Conservation (phyloP, 1,284 basidiomycete genomes). For the Puccinia novopanici region DNA sequence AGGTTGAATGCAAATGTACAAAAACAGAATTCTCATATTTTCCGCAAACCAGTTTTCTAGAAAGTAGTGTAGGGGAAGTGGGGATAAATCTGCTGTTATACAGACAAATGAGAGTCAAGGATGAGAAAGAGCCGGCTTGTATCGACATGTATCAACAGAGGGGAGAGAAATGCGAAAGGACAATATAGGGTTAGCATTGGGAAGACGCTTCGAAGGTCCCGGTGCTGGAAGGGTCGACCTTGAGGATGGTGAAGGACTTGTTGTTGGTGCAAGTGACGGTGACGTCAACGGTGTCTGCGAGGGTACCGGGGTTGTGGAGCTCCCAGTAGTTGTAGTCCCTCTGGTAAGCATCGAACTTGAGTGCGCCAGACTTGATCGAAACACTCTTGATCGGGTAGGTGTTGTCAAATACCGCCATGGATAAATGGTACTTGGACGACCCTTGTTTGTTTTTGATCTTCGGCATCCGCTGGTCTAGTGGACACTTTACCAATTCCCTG, state of each 20-base stretch:
- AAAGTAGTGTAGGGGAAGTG: too few relatives aligned
- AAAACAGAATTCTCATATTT: too few relatives aligned
- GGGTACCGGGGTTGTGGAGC: neutral
- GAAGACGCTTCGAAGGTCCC: neutral
- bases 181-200: neutral
- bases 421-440: constrained; percentile 5
- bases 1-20: too few relatives aligned
- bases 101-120: too few relatives aligned
- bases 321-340: constrained; percentile 30
- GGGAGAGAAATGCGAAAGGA: too few relatives aligned
- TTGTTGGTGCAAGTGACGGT: constrained; percentile 12
- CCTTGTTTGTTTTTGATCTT: neutral
- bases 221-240: neutral
- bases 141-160: too few relatives aligned
- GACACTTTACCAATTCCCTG: constrained; percentile 13
- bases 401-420: neutral
- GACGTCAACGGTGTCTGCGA: neutral
- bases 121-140: too few relatives aligned
- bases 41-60: too few relatives aligned
- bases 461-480: neutral
- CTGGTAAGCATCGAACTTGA: neutral
- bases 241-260: neutral
- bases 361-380: neutral
- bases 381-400: constrained; percentile 8
- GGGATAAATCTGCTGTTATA: too few relatives aligned